Conservation (phyloP, 352 stramenopile species). For the Globisporangium spiculum region DNA sequence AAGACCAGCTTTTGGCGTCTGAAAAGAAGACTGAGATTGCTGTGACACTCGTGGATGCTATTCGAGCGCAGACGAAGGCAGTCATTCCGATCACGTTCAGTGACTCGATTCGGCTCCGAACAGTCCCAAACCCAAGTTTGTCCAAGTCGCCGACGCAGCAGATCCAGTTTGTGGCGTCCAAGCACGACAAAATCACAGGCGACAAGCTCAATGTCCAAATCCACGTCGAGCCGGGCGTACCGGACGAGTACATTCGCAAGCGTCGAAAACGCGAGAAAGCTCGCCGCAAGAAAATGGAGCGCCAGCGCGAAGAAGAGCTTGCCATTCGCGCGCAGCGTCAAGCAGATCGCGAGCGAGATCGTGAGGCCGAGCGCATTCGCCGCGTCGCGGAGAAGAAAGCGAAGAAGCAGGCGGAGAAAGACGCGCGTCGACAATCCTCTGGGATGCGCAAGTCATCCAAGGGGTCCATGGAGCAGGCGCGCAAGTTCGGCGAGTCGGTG, state of each 20-base stretch:
- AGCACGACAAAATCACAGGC: constrained; percentile 40
- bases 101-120: constrained; percentile 56
- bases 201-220: constrained; percentile 47
- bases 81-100: constrained; percentile 75
- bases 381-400: constrained; percentile 85
- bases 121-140: constrained; percentile 38
- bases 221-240: constrained; percentile 60
- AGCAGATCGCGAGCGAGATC: constrained; percentile 55
- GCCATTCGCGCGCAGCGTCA: constrained; percentile 67
- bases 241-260: constrained; percentile 84
- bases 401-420: constrained; percentile 81
- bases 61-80: constrained; percentile 42
- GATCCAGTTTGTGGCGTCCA: constrained; percentile 61
- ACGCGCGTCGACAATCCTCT: constrained; percentile 45
- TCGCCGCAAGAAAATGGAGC: constrained; percentile 68
- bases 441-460: constrained; percentile 40
- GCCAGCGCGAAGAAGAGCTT: constrained; percentile 71
- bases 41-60: constrained; percentile 79
- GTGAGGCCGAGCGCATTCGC: constrained; percentile 69
- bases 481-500: constrained; percentile 76
- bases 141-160: constrained; percentile 57
- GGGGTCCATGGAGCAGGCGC: constrained; percentile 47
- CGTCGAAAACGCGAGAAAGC: constrained; percentile 82
- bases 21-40: constrained; percentile 89
- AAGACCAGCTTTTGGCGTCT: constrained; percentile 74